Base-by-base conservation (phyloP, 202 grass and related monocot genomes). In the Zizania palustris region DNA sequence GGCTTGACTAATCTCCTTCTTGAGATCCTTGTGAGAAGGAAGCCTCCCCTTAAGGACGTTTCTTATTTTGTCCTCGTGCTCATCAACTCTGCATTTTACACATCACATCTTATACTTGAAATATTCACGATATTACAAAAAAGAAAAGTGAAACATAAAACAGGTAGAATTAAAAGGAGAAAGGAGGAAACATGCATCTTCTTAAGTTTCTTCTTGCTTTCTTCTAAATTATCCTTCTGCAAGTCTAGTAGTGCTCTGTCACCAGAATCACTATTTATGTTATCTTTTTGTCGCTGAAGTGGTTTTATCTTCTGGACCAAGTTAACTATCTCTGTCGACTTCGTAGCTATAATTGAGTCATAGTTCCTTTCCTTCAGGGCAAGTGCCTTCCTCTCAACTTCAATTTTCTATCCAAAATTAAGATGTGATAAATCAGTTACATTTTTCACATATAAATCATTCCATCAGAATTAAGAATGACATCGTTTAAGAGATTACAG, bases 251-350 rank as follows among this genome's bases (percentile, higher is more conserved):
- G 92, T 53, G 88, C 94, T 73, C 91, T 93, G 64, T 97, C 91
- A 57, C 83, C 89, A 62, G 91, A 81, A 75, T 93, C 85, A 85
- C 82, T 88, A 60, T 75, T 73, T 48, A 97, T 82, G 65, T 40
- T 69, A 63, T 93, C 89, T 75, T 90, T 92, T 48, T 97, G 86
- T 48, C 91, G 69, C 34, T 90, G 80, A 68, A 97, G 81, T 79
- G 79, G 21, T 86, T 84, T 97, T 53, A 97, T 88, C 83, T 90
- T 90, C 58, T 90, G 90, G 20, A 93, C 91, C 91, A 97, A 84
- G 53, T 69, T 76, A 65, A 80, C 92, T 63, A 93, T 86, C 36
- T 93, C 91, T 70, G 87, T 86, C 40, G 82, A 80, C 65, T 93
- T 97, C 63, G 88, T 75, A 72, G 44, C 71, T 84, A 97, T 88